A percentile compares a stretch with the other conserved stretches of the same genome.
Conservation (phyloP, 2,329 filamentous ascomycete species). For the Microsporum canis region DNA sequence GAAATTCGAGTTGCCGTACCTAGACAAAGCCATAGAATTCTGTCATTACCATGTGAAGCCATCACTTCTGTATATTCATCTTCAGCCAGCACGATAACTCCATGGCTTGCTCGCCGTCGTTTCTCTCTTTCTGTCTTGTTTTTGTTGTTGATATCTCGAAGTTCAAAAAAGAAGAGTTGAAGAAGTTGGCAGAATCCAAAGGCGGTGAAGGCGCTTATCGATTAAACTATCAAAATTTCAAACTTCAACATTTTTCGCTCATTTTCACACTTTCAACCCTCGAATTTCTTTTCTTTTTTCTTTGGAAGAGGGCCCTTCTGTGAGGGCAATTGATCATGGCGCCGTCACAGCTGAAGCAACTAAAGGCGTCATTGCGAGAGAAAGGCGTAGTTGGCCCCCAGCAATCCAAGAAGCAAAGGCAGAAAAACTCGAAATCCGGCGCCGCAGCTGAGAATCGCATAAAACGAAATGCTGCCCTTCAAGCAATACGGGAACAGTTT, state of each 20-base stretch:
- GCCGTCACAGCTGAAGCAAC: constrained; percentile 88
- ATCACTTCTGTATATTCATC: constrained; percentile 15
- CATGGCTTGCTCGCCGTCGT: neutral
- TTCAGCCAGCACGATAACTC: neutral
- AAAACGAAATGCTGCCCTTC: constrained; percentile 64
- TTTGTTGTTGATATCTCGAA: neutral
- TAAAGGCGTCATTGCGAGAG: constrained; percentile 81
- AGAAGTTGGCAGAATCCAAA: neutral
- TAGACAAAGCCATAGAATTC: constrained; percentile 30
- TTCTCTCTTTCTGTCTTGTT: neutral
- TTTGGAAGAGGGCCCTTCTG: neutral
- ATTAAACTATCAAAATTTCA: neutral
- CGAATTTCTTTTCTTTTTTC: neutral
- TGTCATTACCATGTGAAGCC: constrained; percentile 27
- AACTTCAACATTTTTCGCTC: neutral
- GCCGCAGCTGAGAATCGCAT: constrained; percentile 62
- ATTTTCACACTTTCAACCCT: neutral
- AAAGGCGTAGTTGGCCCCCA: constrained; percentile 84
- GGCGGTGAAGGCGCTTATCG: constrained; percentile 2
- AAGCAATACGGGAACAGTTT: constrained; percentile 85
- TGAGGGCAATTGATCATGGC: constrained; percentile 51
- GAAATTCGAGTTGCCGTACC: constrained; percentile 18
- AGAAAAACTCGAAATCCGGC: constrained; percentile 56
- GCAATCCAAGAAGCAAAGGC: constrained; percentile 89
- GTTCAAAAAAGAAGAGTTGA: neutral